Percentiles rank a stretch among this genome's conserved stretches.
Conservation (phyloP, 257 asterid genomes). For the Solanum chmielewskii region DNA sequence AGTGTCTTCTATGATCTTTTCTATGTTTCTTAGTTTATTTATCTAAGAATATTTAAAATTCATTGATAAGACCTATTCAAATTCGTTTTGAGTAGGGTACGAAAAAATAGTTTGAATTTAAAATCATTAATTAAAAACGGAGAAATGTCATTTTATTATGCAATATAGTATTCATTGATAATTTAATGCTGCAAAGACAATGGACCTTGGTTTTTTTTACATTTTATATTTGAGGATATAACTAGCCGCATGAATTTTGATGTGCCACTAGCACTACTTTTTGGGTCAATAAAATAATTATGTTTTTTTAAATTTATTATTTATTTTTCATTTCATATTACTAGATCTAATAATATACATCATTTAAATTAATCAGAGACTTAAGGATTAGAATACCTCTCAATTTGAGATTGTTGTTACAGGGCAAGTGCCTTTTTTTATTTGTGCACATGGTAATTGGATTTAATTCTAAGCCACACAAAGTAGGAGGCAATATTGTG, state of each 20-base stretch:
- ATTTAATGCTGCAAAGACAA: neutral
- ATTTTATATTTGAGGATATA: neutral
- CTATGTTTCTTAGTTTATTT: too few species aligned
- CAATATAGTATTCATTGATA: neutral
- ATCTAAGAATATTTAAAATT: too few species aligned
- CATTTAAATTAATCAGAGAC: too few species aligned
- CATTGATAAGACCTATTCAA: neutral
- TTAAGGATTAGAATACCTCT: neutral
- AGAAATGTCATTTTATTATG: neutral
- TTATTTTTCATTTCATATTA: too few species aligned
- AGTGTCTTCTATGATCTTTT: neutral
- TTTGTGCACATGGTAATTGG: neutral
- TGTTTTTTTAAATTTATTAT: too few species aligned
- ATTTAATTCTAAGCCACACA: neutral
- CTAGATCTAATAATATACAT: too few species aligned
- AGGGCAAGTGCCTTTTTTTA: neutral
- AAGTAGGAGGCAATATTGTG: neutral
- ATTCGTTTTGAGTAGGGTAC: fast-evolving
- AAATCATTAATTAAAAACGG: neutral
- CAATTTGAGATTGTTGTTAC: neutral
- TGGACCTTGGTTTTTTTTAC: neutral
- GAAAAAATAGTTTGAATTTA: neutral
- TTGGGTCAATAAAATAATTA: neutral
- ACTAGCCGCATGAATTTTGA: neutral
- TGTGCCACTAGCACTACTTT: neutral